These are phyloP conservation scores for Xylariaceae sp. DNA, from an alignment of 2,329 filamentous ascomycete genomes.

Conservation along the genomic window DNA sequence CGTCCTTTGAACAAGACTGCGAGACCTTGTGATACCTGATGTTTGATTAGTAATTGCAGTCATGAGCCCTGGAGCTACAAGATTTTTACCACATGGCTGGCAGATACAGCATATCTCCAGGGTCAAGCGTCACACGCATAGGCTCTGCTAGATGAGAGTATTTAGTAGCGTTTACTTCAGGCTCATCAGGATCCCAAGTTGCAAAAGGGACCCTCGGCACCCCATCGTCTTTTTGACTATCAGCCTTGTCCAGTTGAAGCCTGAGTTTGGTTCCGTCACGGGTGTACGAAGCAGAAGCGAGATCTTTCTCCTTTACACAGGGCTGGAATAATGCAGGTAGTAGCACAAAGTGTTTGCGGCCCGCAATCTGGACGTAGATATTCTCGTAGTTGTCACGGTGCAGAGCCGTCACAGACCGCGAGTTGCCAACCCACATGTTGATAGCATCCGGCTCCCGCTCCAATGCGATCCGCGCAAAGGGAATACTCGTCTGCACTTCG, in stretches of 20 bases:
- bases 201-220: conserved; percentile 57
- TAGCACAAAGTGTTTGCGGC: conserved; percentile 70
- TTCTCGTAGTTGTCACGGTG: conserved; percentile 87
- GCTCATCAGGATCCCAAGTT: conserved; percentile 68
- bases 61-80: background rate
- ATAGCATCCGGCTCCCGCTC: conserved; percentile 63
- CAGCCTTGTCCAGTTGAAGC: conserved; percentile 10
- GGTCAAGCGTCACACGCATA: conserved; percentile 62
- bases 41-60: background rate
- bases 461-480: conserved; percentile 71
- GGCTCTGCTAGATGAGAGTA: conserved; percentile 60
- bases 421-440: conserved; percentile 80
- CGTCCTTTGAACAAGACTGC: conserved; percentile 64
- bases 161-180: conserved; percentile 44
- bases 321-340: conserved; percentile 67
- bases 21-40: conserved; percentile 72
- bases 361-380: conserved; percentile 72
- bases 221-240: conserved; percentile 5
- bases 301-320: conserved; percentile 60
- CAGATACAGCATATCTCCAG: conserved; percentile 78
- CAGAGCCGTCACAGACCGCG: conserved; percentile 63
- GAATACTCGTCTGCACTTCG: conserved; percentile 60
- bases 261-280: conserved; percentile 24
- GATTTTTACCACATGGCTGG: conserved; percentile 68
- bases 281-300: conserved; percentile 57